phyloP scores from a whole-genome alignment of 1,284 basidiomycete species.

The Baeospora myosura region DNA sequence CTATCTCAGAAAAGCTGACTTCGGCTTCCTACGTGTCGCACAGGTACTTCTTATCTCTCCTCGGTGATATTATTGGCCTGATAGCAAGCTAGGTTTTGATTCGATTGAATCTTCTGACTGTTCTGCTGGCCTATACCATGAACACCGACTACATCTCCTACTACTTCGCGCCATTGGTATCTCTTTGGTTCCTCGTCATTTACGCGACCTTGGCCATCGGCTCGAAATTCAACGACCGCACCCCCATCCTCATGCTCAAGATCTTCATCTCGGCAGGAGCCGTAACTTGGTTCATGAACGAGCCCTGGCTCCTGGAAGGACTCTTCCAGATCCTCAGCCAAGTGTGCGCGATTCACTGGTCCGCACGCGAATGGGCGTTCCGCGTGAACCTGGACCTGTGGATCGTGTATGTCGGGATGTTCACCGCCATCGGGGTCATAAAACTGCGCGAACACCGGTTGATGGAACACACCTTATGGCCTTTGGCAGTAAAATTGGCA shows the following conservation, averaged over 20 bases:
- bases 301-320: conserved; percentile 53
- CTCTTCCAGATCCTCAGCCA: conserved; percentile 59
- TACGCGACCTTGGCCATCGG: conserved; percentile 73
- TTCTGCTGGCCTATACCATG: conserved; percentile 81
- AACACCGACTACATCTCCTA: conserved; percentile 86
- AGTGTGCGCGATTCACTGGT: conserved; percentile 75
- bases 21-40: conserved; percentile 67
- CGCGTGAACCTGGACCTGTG: conserved; percentile 81
- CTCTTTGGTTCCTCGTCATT: conserved; percentile 80
- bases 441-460: conserved; percentile 70
- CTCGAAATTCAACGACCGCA: conserved; percentile 66
- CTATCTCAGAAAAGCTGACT: conserved; percentile 84
- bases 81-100: conserved; percentile 80
- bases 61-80: too few relatives aligned
- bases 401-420: conserved; percentile 84
- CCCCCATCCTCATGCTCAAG: conserved; percentile 63
- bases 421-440: conserved; percentile 66
- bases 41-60: conserved; percentile 50
- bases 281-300: conserved; percentile 62
- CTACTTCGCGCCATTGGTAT: conserved; percentile 80
- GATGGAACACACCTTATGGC: conserved; percentile 66
- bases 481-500: conserved; percentile 39
- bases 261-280: conserved; percentile 55
- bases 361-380: conserved; percentile 80
- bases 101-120: conserved; percentile 76